Evolutionary conservation across 176 grass and related monocot species (phyloP), one percentile per base, ranked within the genome.

Genomic region (Carex pumila): DNA sequence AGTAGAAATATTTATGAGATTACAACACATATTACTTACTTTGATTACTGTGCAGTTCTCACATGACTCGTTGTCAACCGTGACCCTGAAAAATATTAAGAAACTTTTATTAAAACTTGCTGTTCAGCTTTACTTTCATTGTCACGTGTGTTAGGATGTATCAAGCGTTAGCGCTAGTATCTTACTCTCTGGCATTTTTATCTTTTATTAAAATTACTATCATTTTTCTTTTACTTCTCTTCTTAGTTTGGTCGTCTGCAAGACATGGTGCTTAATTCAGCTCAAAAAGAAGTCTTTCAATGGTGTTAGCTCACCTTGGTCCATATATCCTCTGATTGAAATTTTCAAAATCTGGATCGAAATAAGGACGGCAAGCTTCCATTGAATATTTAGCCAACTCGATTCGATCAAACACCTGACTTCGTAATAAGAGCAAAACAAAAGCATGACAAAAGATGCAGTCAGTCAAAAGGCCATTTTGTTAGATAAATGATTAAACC

Each of bases 331-430:
- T 86, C 19, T 86, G 84, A 43, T 82, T 79, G 47, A 92, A 74
- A 50, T 88, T 92, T 15, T 92, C 84, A 57, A 84, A 92, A 80
- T 92, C 90, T 25, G 90, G 90, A 85, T 92, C 90, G 85, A 92
- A 92, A 65, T 92, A 92, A 22, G 90, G 80, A 37, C 56, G 78
- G 32, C 74, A 85, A 62, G 88, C 90, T 81, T 88, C 90, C 87
- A 82, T 92, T 39, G 32, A 31, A 63, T 64, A 12, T 67, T 54
- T 31, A 22, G 29, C 31, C 36, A 60, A 60, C 3, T 67, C 36
- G 21, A 54, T 53, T 67, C 36, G 21, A 54, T 53, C 13, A 68
- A 83, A 17, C 56, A 47, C 60, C 62, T 83, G 80, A 52, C 25
- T 65, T 36, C 12, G 13, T n/a, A 39, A 81, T 6, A 47, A 81